These are phyloP conservation scores for Boletus subparvulus DNA, from an alignment of 768 basidiomycete genomes.

Conservation along the genomic window DNA sequence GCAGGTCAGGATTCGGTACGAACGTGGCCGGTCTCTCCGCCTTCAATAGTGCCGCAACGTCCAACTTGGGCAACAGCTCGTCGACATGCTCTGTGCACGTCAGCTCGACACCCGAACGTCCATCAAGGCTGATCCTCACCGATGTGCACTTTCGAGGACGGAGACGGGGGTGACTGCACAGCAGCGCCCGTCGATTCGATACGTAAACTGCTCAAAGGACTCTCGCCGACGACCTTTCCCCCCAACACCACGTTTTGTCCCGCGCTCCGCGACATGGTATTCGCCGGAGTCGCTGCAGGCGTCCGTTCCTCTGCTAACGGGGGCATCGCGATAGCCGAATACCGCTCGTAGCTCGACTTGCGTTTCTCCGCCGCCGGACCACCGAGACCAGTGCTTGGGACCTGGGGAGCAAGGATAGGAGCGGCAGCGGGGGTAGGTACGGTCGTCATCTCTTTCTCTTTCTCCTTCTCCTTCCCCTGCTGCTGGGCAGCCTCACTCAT, in stretches of 20 bases:
- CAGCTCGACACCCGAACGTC: background rate
- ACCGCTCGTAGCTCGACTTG: constrained; percentile 66
- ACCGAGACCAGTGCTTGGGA: constrained; percentile 13
- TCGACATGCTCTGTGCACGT: constrained; percentile 38
- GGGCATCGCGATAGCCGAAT: constrained; percentile 61
- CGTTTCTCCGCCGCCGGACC: constrained; percentile 49
- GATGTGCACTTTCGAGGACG: constrained; percentile 30
- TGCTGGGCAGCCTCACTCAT: constrained; percentile 40
- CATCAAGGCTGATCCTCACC: constrained; percentile 25
- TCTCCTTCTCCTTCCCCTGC: constrained; percentile 2
- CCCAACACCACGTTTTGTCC: constrained; percentile 4
- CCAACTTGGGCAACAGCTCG: constrained; percentile 45
- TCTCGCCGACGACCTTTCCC: constrained; percentile 10
- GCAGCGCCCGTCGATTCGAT: background rate
- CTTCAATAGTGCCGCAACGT: constrained; percentile 48
- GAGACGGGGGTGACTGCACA: background rate
- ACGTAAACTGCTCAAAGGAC: constrained; percentile 11
- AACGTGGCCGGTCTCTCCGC: constrained; percentile 14
- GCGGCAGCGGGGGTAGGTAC: background rate
- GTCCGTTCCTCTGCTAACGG: constrained; percentile 68
- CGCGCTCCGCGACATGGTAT: constrained; percentile 45
- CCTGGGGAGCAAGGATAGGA: constrained; percentile 4
- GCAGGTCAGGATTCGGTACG: constrained; percentile 35
- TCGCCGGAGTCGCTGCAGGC: constrained; percentile 52
- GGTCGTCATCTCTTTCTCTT: background rate